Percentiles rank a stretch among this genome's conserved stretches.
Conservation (phyloP, 441 rosid species). For the Arabidopsis lyrata region DNA sequence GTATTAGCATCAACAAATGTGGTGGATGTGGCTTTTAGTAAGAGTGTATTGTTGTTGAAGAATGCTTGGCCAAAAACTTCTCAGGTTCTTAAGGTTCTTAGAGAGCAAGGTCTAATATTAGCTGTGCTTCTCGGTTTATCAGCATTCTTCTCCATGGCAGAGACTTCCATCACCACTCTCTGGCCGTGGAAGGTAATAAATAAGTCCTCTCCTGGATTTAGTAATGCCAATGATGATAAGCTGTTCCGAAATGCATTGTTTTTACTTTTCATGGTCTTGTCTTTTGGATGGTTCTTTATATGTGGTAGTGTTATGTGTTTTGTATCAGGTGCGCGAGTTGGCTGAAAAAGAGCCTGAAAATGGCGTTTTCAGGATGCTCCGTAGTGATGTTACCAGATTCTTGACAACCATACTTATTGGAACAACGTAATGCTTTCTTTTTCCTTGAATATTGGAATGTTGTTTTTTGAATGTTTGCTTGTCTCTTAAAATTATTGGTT, state of each 20-base stretch:
- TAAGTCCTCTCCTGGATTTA: not conserved
- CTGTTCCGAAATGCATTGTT: not conserved
- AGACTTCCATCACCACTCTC: conserved; percentile 93
- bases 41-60: conserved; percentile 62
- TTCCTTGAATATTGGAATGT: conserved; percentile 14
- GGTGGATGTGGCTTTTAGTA: conserved; percentile 71
- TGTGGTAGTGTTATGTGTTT: not conserved
- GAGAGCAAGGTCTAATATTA: conserved; percentile 86
- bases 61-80: conserved; percentile 80
- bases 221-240: conserved; percentile 6
- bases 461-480: conserved; percentile 33
- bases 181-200: conserved; percentile 98
- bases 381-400: conserved; percentile 95
- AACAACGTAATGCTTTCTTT: conserved; percentile 76
- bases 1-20: conserved; percentile 75
- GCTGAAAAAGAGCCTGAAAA: conserved; percentile 95
- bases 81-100: conserved; percentile 76
- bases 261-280: not conserved
- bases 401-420: conserved; percentile 97
- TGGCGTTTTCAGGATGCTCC: conserved; percentile 95
- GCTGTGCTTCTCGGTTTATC: conserved; percentile 83
- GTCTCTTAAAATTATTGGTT: conserved; percentile 48
- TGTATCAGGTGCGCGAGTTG: conserved; percentile 83
- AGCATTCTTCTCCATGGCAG: conserved; percentile 99
- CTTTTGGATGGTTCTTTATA: not conserved